Conservation (phyloP, 331 rosid species). For the Malus hybrid region DNA sequence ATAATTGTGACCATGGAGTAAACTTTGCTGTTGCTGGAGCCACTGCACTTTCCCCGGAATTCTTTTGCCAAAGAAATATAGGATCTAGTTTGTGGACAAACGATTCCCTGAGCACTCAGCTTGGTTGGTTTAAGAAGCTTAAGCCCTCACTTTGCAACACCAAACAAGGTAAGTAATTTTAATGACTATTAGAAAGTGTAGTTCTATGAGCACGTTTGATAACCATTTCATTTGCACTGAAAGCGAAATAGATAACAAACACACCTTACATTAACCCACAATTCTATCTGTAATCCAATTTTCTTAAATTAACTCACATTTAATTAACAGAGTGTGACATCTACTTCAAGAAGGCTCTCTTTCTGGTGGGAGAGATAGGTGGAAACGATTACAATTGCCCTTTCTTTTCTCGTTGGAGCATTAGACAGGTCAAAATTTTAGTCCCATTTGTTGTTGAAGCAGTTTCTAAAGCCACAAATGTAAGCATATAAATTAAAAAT, state of each 20-base stretch:
- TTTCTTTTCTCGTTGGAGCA: slow-evolving; percentile 23
- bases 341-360: slow-evolving; percentile 43
- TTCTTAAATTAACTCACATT: no score
- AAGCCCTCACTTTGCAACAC: slow-evolving; percentile 49
- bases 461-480: slow-evolving; percentile 36
- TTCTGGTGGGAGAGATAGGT: slow-evolving; percentile 68
- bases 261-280: no score
- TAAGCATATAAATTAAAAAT: slow-evolving; percentile 13
- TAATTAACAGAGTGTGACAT: slow-evolving; percentile 12
- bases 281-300: no score
- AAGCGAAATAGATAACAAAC: no score
- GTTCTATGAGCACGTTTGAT: no score
- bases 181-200: no score
- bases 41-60: slow-evolving; percentile 46
- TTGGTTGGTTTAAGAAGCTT: slow-evolving; percentile 59
- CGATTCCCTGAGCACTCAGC: slow-evolving; percentile 44
- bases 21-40: slow-evolving; percentile 79
- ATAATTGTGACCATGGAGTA: slow-evolving; percentile 25
- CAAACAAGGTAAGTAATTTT: slow-evolving; percentile 32
- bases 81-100: slow-evolving; percentile 40
- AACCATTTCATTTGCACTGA: no score
- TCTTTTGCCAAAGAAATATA: slow-evolving; percentile 22
- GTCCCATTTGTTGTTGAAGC: slow-evolving; percentile 39
- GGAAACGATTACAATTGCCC: slow-evolving; percentile 67
- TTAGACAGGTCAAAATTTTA: slow-evolving; percentile 25